phyloP scores from a whole-genome alignment of 169 alveolate genomes.

The Ichthyophthirius multifiliis region DNA sequence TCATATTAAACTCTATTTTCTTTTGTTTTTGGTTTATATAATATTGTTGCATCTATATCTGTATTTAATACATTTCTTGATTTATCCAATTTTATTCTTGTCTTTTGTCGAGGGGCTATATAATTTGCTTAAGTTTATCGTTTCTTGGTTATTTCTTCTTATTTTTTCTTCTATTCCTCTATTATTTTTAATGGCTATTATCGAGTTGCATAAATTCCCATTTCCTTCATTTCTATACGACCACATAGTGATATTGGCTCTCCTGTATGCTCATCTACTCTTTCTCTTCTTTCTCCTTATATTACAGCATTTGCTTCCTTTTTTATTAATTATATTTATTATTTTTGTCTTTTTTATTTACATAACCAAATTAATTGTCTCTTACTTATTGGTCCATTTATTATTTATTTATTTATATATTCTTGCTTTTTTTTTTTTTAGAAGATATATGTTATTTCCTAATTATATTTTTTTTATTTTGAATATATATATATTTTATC shows the following conservation, averaged over 20 bases:
- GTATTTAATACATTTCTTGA: slow-evolving; percentile 85
- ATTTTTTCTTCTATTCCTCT: slow-evolving; percentile 24
- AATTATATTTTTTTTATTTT: no score
- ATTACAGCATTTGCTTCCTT: slow-evolving; percentile 87
- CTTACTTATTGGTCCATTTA: no score
- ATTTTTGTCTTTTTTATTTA: no score
- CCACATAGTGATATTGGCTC: slow-evolving; percentile 96
- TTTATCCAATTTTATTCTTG: slow-evolving; percentile 50
- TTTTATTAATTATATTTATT: no score
- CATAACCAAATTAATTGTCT: no score
- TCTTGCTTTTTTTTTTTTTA: no score
- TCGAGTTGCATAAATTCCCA: slow-evolving; percentile 93
- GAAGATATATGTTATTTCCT: no score
- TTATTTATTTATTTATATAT: no score
- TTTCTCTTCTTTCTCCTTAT: slow-evolving; percentile 82
- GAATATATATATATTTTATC: no score
- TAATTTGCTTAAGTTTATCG: slow-evolving; percentile 32
- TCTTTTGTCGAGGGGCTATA: slow-evolving; percentile 9
- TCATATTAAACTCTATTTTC: slow-evolving; percentile 90
- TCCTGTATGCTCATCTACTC: slow-evolving; percentile 92
- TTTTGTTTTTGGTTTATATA: slow-evolving; percentile 91
- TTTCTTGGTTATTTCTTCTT: background rate
- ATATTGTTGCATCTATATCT: slow-evolving; percentile 79
- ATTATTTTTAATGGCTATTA: slow-evolving; percentile 33
- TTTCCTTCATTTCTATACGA: slow-evolving; percentile 73